Conservation (phyloP, 805 yeast genomes). For the Starmera dryadoides region DNA sequence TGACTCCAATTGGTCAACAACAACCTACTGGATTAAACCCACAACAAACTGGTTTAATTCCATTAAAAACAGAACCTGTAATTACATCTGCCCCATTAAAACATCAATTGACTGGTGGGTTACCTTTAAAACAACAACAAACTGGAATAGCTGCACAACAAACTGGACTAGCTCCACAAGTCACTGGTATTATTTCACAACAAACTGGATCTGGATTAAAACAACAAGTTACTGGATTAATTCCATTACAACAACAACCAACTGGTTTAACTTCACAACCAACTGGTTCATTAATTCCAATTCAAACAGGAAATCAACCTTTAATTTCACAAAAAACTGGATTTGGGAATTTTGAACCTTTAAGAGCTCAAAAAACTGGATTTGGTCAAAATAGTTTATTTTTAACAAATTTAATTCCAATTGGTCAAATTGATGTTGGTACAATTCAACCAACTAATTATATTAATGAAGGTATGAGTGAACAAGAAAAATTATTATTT, state of each 20-base stretch:
- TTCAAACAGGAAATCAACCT: conserved; percentile 11
- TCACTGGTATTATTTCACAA: conserved; percentile 3
- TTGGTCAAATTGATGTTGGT: conserved; percentile 39
- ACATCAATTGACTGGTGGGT: conserved; percentile 12
- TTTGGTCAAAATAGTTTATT: conserved; percentile 34
- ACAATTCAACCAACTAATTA: conserved; percentile 22
- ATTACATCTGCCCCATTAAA: conserved; percentile 13
- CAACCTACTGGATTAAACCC: not conserved
- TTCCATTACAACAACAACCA: conserved; percentile 24
- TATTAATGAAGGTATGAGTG: conserved; percentile 48
- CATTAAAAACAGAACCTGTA: conserved; percentile 7
- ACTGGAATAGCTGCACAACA: conserved; percentile 19
- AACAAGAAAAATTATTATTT: conserved; percentile 78
- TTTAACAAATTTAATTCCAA: conserved; percentile 53
- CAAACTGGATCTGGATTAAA: conserved; percentile 22
- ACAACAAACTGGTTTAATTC: conserved; percentile 22
- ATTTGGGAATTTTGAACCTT: conserved; percentile 10
- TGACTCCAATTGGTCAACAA: conserved; percentile 19
- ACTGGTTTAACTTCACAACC: conserved; percentile 16
- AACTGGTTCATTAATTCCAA: conserved; percentile 8
- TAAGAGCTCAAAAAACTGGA: conserved; percentile 37
- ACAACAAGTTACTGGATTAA: conserved; percentile 63
- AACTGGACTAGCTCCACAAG: conserved; percentile 22
- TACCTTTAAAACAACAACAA: conserved; percentile 12
- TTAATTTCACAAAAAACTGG: conserved; percentile 58